Base-by-base conservation (phyloP, 495 filamentous ascomycete genomes). In the Aspergillus campestris region DNA sequence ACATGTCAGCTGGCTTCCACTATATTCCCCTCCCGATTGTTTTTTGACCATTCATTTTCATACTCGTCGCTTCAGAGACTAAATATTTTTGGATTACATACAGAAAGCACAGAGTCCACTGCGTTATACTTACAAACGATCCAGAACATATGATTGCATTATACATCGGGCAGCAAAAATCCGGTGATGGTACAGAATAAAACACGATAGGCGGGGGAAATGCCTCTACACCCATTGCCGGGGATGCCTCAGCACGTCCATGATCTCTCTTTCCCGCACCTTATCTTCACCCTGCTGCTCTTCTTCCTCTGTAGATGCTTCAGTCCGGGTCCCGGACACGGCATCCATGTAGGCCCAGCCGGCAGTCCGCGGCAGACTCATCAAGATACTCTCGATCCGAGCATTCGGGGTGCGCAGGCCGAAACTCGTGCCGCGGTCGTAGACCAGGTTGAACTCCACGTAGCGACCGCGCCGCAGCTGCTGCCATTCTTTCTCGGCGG, bases 371-470 rank as follows among this genome's bases (percentile, higher is more conserved):
- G 92, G 92, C 47, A 99, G 65, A 70, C 87, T 95, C 90, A 99
- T 96, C 51, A 99, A 65, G 44, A 99, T 97, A 67, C 88, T 94
- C 71, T 98, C 92, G 6, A 99, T 78, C 44, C 92, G 77, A 8
- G 89, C 85, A 48, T 87, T 87, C 3, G 92, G 94, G 0, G 94
- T 95, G 52, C 89, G 90, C 44, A 99, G 67, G 0, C 92, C 92
- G 62, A 99, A 99, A 39, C 84, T 83, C 6, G 92, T 99, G 9
- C 92, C 92, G 27, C 92, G 81, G 70, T 99, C 92, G 67, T 99
- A 89, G 38, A 99, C 86, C 12, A 99, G 77, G 67, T 99, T 99
- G 66, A 99, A 99, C 63, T 99, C 92, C 24, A 99, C 94, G 65
- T 99, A 99, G 53, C 84, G 72, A 31, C 94, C 92, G 40, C 92